Percentiles rank a stretch among this genome's conserved stretches.
phyloP scores from a whole-genome alignment of 2,329 filamentous ascomycete species.

The Laburnicola sp. region DNA sequence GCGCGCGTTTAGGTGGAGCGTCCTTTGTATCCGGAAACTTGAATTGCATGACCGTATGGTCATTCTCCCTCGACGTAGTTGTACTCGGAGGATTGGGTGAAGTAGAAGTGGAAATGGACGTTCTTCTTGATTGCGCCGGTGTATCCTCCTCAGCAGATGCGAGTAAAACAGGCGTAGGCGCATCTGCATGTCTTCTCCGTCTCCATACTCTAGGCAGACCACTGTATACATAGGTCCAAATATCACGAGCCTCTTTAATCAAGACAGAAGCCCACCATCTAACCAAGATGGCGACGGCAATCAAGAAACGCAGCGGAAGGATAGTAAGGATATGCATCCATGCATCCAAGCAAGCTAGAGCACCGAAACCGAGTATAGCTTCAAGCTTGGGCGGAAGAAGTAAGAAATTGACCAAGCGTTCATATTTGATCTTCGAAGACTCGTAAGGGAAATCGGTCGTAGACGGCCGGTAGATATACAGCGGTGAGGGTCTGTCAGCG shows the following conservation, averaged over 20 bases:
- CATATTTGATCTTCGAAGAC: slow-evolving; percentile 87
- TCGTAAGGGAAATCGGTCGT: slow-evolving; percentile 76
- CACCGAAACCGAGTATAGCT: slow-evolving; percentile 81
- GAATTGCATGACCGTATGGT: slow-evolving; percentile 25
- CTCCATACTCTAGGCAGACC: slow-evolving; percentile 80
- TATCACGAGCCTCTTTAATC: slow-evolving; percentile 72
- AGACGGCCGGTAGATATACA: slow-evolving; percentile 64
- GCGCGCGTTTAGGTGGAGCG: slow-evolving; percentile 29
- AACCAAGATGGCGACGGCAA: slow-evolving; percentile 74
- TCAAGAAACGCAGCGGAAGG: slow-evolving; percentile 81
- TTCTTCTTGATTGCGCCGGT: slow-evolving; percentile 28
- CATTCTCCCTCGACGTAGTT: slow-evolving; percentile 28
- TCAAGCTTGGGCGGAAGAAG: slow-evolving; percentile 81
- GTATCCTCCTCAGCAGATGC: slow-evolving; percentile 35
- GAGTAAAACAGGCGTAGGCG: slow-evolving; percentile 25
- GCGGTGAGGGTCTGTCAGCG: slow-evolving; percentile 61
- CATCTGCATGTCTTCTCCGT: slow-evolving; percentile 54
- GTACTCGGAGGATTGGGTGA: slow-evolving; percentile 19
- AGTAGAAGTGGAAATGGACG: slow-evolving; percentile 23
- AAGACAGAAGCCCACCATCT: slow-evolving; percentile 78
- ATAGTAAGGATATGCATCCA: slow-evolving; percentile 98
- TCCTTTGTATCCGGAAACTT: slow-evolving; percentile 36
- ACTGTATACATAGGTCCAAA: slow-evolving; percentile 78
- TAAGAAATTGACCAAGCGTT: slow-evolving; percentile 86
- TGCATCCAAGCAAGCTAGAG: slow-evolving; percentile 87